These are phyloP conservation scores for Diplodia seriata DNA, from an alignment of 2,329 filamentous ascomycete genomes.

Conservation along the genomic window DNA sequence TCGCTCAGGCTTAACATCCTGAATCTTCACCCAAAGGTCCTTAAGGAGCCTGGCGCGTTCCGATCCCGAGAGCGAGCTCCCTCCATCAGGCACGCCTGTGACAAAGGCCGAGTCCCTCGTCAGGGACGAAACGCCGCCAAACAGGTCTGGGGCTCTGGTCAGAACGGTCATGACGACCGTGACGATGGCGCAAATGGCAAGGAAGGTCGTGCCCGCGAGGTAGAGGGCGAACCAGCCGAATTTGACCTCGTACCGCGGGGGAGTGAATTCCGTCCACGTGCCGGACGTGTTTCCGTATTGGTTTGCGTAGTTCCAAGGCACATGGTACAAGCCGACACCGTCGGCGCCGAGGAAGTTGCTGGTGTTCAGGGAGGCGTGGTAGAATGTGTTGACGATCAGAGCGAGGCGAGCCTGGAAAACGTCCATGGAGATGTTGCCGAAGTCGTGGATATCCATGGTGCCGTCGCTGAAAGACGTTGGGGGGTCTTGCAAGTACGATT, in stretches of 20 bases:
- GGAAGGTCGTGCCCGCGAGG: constrained; percentile 11
- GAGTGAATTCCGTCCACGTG: background rate
- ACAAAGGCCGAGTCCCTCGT: constrained; percentile 35
- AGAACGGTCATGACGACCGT: constrained; percentile 24
- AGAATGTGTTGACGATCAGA: constrained; percentile 35
- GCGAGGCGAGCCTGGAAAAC: constrained; percentile 31
- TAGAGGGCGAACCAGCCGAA: constrained; percentile 21
- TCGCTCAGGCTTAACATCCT: constrained; percentile 34
- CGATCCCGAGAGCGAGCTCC: constrained; percentile 27
- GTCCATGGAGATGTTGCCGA: background rate
- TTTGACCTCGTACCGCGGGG: constrained; percentile 4
- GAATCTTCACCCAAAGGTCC: constrained; percentile 35
- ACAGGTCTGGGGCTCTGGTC: constrained; percentile 33
- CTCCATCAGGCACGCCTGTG: constrained; percentile 19
- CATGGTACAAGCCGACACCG: background rate
- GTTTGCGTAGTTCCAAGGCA: too few relatives aligned
- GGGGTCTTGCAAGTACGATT: constrained; percentile 21
- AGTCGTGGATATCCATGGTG: background rate
- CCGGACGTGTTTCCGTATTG: background rate
- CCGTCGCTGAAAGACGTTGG: background rate
- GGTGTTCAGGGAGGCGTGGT: constrained; percentile 10
- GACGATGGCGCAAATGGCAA: constrained; percentile 30
- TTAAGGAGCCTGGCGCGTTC: constrained; percentile 32
- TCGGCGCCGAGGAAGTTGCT: constrained; percentile 20
- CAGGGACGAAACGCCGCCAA: constrained; percentile 33